Evolutionary conservation across 352 stramenopile species (phyloP), one percentile per base, ranked within the genome.

Genomic region (Pseudoperonospora humuli): DNA sequence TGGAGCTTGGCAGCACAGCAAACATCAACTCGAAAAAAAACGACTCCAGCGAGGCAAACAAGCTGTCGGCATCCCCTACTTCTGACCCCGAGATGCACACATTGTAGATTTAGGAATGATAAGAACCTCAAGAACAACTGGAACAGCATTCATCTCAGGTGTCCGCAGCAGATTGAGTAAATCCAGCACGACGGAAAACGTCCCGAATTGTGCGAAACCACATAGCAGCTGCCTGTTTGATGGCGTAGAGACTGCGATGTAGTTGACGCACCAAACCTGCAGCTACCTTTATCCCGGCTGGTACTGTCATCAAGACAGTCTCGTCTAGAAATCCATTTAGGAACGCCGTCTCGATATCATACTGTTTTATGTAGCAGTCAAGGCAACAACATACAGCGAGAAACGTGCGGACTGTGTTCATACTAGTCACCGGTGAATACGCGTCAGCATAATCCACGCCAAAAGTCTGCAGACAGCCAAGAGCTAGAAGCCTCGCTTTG

Each of bases 221-320:
- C 7, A 57, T 50, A 1, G 34, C 39, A 26, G 64, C 39, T 0
- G 45, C 42, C 41, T 76, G 50, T 7, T 73, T 66, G 2, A 73
- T 48, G 2, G 39, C 60, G 18, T 70, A 74, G 0, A 78, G 10
- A 28, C 53, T 62, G 4, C 46, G 39, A 15, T 39, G 24, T 25
- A 39, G 6, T 11, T 25, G n/a, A 1, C 24, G 17, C 6, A 14
- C 33, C n/a, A 25, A 6, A 39, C n/a, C 5, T 11, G 3, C 17
- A 3, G n/a, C 2, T 25, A 13, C 2, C 1, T 11, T 14, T 3
- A 39, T 8, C 8, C 34, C 18, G 17, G 17, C 1, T 2, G 34
- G 34, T 17, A 11, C 8, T 6, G 26, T 8, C 3, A 39, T 19
- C 5, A 48, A 54, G 7, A 54, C 40, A 19, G 39, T 23, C 29